Conservation (phyloP, 371 early-diverging fungal genomes). For the Rhizopus sp. region DNA sequence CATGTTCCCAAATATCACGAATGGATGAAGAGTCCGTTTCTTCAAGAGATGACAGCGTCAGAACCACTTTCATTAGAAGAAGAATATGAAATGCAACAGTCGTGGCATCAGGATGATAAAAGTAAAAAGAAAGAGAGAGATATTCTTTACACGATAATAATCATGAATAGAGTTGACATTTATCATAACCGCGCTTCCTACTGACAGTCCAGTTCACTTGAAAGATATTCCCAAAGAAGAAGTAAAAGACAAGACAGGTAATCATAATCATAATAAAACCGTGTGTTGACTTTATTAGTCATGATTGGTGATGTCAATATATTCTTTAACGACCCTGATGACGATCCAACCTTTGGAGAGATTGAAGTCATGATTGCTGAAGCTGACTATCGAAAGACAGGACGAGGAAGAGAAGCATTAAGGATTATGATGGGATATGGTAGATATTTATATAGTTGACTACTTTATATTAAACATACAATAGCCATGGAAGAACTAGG, state of each 20-base stretch:
- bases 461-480: not conserved
- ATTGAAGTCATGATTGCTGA: constrained; percentile 96
- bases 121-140: constrained; percentile 53
- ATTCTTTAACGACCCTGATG: constrained; percentile 81
- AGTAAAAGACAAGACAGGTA: constrained; percentile 44
- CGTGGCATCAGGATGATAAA: constrained; percentile 84
- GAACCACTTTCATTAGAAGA: constrained; percentile 90
- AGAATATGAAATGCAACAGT: constrained; percentile 92
- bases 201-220: constrained; percentile 9
- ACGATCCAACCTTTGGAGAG: constrained; percentile 76
- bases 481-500: constrained; percentile 56
- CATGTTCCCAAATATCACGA: constrained; percentile 90
- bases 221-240: constrained; percentile 37
- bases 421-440: constrained; percentile 85
- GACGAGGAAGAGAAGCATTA: constrained; percentile 74
- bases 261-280: not conserved
- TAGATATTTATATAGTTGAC: constrained; percentile 17
- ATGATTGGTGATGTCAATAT: constrained; percentile 97
- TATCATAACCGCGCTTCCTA: constrained; percentile 57
- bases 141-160: not conserved
- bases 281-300: constrained; percentile 23
- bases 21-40: constrained; percentile 92
- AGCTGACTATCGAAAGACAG: constrained; percentile 61
- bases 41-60: constrained; percentile 93
- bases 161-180: constrained; percentile 67